Evolutionary conservation across 164 flowering plant genomes (phyloP).

Genomic region (Chimonanthus salicifolius): DNA sequence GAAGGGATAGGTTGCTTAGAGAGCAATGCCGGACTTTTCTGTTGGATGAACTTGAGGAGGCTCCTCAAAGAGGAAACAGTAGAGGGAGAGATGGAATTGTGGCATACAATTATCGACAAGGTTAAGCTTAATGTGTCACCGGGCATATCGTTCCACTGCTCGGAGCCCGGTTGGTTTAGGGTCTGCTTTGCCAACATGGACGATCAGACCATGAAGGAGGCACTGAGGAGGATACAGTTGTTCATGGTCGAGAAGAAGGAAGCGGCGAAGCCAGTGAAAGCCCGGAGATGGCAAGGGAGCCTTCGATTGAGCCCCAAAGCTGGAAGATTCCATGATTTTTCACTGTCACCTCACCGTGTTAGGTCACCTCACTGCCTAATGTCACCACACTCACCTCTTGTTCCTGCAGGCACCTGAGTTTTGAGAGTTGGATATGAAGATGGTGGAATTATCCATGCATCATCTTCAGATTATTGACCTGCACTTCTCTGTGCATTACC

Average conservation of each 20-base stretch:
- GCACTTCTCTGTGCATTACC: too few relatives aligned
- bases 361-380: constrained; percentile 13
- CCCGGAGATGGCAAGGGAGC: constrained; percentile 24
- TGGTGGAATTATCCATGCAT: too few relatives aligned
- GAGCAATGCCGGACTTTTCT: constrained; percentile 68
- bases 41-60: constrained; percentile 76
- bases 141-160: constrained; percentile 77
- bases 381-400: constrained; percentile 60
- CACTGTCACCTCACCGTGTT: neutral
- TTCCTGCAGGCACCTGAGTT: constrained; percentile 40
- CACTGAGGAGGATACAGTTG: constrained; percentile 7
- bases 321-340: constrained; percentile 31
- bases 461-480: too few relatives aligned
- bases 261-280: constrained; percentile 31
- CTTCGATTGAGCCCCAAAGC: constrained; percentile 42
- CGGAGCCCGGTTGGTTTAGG: constrained; percentile 83
- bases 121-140: constrained; percentile 92
- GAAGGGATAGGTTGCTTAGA: constrained; percentile 51
- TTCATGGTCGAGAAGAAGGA: constrained; percentile 3
- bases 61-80: constrained; percentile 49
- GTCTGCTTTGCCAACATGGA: constrained; percentile 37
- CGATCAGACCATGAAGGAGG: constrained; percentile 9
- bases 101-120: constrained; percentile 58
- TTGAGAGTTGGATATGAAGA: neutral
- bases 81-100: constrained; percentile 60